Percentiles rank a stretch among this genome's conserved stretches.
Conservation (phyloP, 2,329 filamentous ascomycete species). For the Ophiostoma australiae region DNA sequence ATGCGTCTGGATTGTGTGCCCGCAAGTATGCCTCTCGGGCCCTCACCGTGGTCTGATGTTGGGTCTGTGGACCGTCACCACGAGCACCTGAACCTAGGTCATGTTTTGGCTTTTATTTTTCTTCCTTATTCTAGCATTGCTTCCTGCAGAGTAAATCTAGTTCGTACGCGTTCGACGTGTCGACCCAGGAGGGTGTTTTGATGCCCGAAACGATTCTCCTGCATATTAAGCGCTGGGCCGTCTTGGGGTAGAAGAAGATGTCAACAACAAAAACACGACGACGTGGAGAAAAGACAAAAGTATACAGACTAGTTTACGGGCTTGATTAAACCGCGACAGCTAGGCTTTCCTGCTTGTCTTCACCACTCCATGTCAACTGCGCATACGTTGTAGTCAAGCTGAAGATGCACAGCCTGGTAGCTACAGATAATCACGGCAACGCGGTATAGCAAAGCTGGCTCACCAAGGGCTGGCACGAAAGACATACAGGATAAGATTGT, state of each 20-base stretch:
- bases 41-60: not conserved
- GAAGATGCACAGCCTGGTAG: not conserved
- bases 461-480: not conserved
- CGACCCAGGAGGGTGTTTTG: not conserved
- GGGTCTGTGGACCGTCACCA: not conserved
- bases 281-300: not conserved
- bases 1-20: not conserved
- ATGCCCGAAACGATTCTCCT: not conserved
- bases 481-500: not conserved
- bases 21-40: not conserved
- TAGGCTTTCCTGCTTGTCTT: too few relatives aligned
- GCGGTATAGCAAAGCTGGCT: not conserved
- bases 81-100: not conserved
- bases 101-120: not conserved
- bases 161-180: not conserved
- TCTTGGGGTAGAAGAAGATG: not conserved
- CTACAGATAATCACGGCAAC: not conserved
- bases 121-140: not conserved
- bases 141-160: not conserved
- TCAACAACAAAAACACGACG: not conserved
- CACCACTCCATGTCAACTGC: too few relatives aligned
- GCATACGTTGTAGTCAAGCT: too few relatives aligned
- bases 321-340: too few relatives aligned
- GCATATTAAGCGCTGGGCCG: slow-evolving; percentile 7
- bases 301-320: not conserved